Evolutionary conservation across 2,329 filamentous ascomycete species (phyloP), one percentile per base, ranked within the genome.

Genomic region (Juglanconis juglandina): DNA sequence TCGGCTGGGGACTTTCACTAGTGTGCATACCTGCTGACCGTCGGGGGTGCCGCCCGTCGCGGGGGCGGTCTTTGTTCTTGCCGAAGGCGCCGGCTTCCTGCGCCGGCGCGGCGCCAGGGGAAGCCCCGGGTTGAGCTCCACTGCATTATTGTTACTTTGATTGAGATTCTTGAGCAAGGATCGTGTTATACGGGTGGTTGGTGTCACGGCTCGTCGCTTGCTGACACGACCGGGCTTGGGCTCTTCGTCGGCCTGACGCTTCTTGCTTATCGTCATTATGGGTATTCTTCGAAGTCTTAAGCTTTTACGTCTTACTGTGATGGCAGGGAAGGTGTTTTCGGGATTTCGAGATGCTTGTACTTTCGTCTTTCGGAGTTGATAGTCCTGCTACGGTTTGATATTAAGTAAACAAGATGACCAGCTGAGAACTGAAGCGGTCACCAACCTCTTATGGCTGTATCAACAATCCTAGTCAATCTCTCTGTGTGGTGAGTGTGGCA

Each of bases 41-140:
- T 10, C 7, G 34, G 34, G 44, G 3, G n/a, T n/a, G 9, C 35
- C 49, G 9, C 49, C 49, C n/a, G 39, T 14, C 14, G 13, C 51
- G 30, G 44, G 37, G 4, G 14, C 30, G 35, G 39, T 30, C 10
- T 11, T 41, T 1, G 24, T 33, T 8, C 11, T 4, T 44, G 24
- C 13, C 5, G 7, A 7, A 11, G 47, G 47, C 53, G 24, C 32
- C 6, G 46, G 7, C 30, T 44, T 50, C 13, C n/a, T 33, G 17
- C 57, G 46, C 14, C 44, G 50, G 11, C 53, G 58, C 0, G 32
- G n/a, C 4, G 10, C 5, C 46, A 53, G 53, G 0, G 56, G 46
- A 24, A 63, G 61, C 5, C 61, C 61, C 4, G 58, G 58, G 3
- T 41, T 32, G 32, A 63, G 61, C 3, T 35, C 33, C 10, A 24